Evolutionary conservation across 805 yeast genomes (phyloP), one percentile per base, ranked within the genome.

Genomic region (Maudiozyma barnettii): DNA sequence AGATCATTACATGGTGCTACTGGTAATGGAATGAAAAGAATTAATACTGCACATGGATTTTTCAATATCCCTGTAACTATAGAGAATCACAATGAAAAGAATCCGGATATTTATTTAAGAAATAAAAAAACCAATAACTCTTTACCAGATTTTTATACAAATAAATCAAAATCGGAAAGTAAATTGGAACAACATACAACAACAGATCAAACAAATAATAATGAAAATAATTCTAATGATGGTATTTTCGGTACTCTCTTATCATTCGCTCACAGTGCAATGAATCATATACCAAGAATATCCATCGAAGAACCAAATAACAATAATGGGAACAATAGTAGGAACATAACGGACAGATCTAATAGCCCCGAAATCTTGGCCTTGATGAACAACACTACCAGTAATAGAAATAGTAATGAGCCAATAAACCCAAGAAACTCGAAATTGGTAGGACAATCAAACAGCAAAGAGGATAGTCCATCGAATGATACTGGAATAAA

Each of bases 201-300:
- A 4, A 7, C 20, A n/a, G 13, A 8, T 19, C n/a, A 37, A 12
- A 20, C n/a, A 4, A 19, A 12, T 7, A 39, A 39, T 39, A 22
- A 21, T 31, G 41, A 19, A 7, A 45, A 46, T 23, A 36, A 53
- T 12, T 46, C 54, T 2, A 48, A 18, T 26, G 14, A 52, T 42
- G 76, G 79, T 2, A 51, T 76, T 13, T 53, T 76, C 1, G 70
- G 76, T 1, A 59, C 78, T 1, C 55, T 76, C 19, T 49, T 76
- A 39, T 65, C 70, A 16, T 75, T 73, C 12, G 79, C 79, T 5
- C 77, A 73, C 49, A 71, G 64, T 46, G 78, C 76, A 2, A 74
- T 74, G 2, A 59, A 57, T 8, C 64, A 55, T 43, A 48, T 55
- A 12, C 63, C 61, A 12, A 54, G 47, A 44, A 49, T 54, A 14